Base-by-base conservation (phyloP, 2,329 filamentous ascomycete species). In the Clarireedia monteithiana region DNA sequence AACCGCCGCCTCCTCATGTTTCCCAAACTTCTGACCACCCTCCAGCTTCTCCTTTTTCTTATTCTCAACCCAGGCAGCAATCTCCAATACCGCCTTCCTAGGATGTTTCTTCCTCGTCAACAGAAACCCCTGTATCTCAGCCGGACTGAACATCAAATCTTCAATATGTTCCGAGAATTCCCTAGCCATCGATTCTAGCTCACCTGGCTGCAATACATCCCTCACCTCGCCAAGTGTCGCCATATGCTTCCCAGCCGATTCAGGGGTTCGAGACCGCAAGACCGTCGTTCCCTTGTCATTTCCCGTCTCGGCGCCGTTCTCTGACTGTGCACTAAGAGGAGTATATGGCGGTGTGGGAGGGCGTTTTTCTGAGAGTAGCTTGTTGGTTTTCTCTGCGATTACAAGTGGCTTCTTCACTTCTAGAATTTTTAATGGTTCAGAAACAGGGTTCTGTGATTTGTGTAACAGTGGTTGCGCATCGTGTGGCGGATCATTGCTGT, bases 101-200 rank as follows among this genome's bases (percentile, higher is more conserved):
- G 83, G 82, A 38, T 76, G 73, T 70, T 78, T 80, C 71, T 85
- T 86, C 45, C 81, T 71, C 69, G 82, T 83, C 47, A 86, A 70
- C 57, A 86, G 64, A 67, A 84, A 86, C 0, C 82, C 83, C 66
- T 86, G 83, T 44, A 86, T 79, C 67, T 85, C 79, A 0, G 84
- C 84, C 0, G 83, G 82, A 24, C 75, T 78, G 59, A 84, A 77
- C 44, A 70, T 68, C 2, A 69, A 71, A n/a, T 74, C 69, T 0
- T 80, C 79, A n/a, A 86, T 76, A 53, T 74, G 71, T 2, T 69
- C 61, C 1, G 77, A 75, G 62, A 86, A 86, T 30, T 73, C 63
- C 5, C 60, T 17, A 4, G 65, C 64, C 1, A 63, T 56, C 2
- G 27, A 45, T 1, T 44, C 48, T 20, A 84, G 68, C 59, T 77